Conservation (phyloP, 139 green algal species). For the Coelastrella sp. region DNA sequence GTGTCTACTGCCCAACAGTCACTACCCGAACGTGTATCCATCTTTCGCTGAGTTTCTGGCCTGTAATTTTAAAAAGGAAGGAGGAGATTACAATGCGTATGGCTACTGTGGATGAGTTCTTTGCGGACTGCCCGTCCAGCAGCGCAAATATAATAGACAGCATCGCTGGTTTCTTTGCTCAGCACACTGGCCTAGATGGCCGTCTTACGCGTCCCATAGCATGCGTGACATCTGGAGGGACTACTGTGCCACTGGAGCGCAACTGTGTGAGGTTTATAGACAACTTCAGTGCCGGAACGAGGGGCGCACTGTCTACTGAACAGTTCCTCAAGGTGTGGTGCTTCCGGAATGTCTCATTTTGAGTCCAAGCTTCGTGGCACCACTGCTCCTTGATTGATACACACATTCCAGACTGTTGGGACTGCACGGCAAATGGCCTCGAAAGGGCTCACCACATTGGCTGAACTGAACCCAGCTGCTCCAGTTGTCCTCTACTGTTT, state of each 20-base stretch:
- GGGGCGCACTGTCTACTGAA: constrained; percentile 92
- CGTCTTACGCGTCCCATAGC: constrained; percentile 57
- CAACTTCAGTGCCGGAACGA: constrained; percentile 95
- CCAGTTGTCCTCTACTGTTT: too few species aligned
- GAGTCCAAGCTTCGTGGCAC: too few species aligned
- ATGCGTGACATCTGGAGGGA: constrained; percentile 95
- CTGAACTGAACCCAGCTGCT: too few species aligned
- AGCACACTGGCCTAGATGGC: neutral
- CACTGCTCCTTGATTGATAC: too few species aligned
- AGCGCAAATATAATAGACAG: neutral
- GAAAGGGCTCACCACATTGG: too few species aligned
- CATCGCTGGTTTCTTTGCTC: neutral
- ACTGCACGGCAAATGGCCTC: too few species aligned
- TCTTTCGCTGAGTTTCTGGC: too few species aligned
- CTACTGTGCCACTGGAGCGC: constrained; percentile 95
- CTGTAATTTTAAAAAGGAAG: too few species aligned
- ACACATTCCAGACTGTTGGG: too few species aligned
- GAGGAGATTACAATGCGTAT: neutral
- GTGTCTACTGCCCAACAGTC: too few species aligned
- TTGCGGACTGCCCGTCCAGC: constrained; percentile 19
- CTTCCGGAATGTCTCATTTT: neutral
- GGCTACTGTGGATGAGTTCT: constrained; percentile 27
- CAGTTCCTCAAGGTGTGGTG: constrained; percentile 76
- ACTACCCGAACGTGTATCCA: too few species aligned
- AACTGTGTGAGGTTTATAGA: constrained; percentile 98